Percentiles rank a stretch among this genome's conserved stretches.
phyloP scores from a whole-genome alignment of 495 filamentous ascomycete genomes.

The Rhizodiscina lignyota region DNA sequence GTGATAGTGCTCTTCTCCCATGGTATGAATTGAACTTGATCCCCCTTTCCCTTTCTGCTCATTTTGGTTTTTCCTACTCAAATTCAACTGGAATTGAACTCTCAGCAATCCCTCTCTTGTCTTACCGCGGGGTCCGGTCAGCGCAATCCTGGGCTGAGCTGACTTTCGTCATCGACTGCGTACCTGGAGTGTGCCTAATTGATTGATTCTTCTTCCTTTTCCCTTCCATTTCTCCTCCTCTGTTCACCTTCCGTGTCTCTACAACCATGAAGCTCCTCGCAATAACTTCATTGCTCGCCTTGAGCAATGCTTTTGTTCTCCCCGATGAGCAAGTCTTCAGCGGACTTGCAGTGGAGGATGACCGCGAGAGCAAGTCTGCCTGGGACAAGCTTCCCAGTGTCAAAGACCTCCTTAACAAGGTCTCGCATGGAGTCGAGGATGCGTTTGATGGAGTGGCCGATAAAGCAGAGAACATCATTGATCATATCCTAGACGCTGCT shows the following conservation, averaged over 20 bases:
- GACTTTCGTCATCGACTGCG: background rate
- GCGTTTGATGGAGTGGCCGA: background rate
- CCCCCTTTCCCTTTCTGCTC: too few relatives aligned
- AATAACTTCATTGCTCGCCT: background rate
- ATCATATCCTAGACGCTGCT: background rate
- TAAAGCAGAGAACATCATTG: background rate
- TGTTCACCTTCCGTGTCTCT: background rate
- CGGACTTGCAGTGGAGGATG: background rate
- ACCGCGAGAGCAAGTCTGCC: background rate
- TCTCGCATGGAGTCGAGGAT: background rate
- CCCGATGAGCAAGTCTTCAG: constrained; percentile 1
- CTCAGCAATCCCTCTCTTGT: too few relatives aligned
- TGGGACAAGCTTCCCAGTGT: background rate
- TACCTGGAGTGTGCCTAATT: background rate
- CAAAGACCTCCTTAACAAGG: too few relatives aligned
- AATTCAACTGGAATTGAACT: too few relatives aligned
- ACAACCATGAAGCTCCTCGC: background rate
- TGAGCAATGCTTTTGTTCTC: background rate
- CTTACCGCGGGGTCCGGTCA: too few relatives aligned
- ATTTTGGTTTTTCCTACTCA: too few relatives aligned
- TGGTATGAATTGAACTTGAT: too few relatives aligned
- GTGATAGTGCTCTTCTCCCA: too few relatives aligned
- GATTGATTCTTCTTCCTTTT: background rate
- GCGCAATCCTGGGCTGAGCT: background rate
- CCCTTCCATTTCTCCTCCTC: background rate